These are phyloP conservation scores for Hemisphaericaspora xylofermentans DNA, from an alignment of 1,139 yeast species.

Conservation along the genomic window DNA sequence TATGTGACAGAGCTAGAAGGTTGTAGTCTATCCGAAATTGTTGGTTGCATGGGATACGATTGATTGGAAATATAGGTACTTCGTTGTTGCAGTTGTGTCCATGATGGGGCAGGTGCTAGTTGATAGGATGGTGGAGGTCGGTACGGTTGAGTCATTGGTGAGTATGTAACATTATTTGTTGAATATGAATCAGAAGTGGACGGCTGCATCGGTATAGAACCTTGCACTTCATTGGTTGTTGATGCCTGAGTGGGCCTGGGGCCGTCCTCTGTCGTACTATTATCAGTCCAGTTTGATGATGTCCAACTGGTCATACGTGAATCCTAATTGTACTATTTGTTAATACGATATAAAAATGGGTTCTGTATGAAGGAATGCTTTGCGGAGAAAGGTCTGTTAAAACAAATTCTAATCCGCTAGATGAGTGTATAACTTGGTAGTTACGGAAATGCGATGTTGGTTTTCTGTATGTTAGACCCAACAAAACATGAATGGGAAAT, in stretches of 20 bases:
- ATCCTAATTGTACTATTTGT: background rate
- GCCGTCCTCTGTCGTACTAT: background rate
- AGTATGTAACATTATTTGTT: background rate
- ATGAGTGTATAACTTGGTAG: too few relatives aligned
- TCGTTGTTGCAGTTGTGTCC: background rate
- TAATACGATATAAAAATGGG: background rate
- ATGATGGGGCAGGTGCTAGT: conserved; percentile 1
- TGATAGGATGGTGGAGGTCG: background rate
- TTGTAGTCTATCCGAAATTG: conserved; percentile 8
- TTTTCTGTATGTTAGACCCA: too few relatives aligned
- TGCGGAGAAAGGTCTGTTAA: background rate
- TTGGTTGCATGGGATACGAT: conserved; percentile 5
- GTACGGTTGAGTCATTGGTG: background rate
- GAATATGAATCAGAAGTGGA: background rate
- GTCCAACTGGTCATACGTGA: conserved; percentile 2
- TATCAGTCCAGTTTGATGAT: conserved; percentile 3
- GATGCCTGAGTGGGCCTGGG: background rate
- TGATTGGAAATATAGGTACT: conserved; percentile 6
- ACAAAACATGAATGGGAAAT: background rate
- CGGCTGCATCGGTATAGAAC: background rate
- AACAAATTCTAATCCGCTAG: too few relatives aligned
- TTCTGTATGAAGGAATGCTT: background rate
- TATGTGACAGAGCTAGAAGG: conserved; percentile 5
- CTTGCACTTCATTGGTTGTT: background rate
- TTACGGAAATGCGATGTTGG: too few relatives aligned